Evolutionary conservation across 805 yeast genomes (phyloP), one percentile per base, ranked within the genome.

Genomic region (Pichia gijzeniarum): DNA sequence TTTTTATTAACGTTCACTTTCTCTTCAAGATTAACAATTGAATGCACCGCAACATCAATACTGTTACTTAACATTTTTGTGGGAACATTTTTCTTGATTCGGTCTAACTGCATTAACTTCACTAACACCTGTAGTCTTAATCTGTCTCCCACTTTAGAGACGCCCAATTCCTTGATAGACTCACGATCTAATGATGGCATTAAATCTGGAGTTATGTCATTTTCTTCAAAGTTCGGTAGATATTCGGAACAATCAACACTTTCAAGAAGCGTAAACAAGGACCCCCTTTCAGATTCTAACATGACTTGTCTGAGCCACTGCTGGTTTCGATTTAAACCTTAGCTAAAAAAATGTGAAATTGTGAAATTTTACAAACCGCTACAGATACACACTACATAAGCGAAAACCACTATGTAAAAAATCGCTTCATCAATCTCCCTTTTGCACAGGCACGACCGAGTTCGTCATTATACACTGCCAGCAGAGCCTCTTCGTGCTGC

Each of bases 111-210:
- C 46, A 79, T 54, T 35, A 68, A 61, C 27, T 73, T 68, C 3
- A 85, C 70, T 18, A 82, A 80, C 14, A 77, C 68, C 55, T 82
- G 77, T 10, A 91, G 63, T 25, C 83, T 69, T 18, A 91, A 69
- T 22, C 96, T 68, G 61, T 93, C 98, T 1, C 98, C 97, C 14
- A 91, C 76, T 52, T 78, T 82, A n/a, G 55, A 51, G 10, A 91
- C 63, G 0, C 96, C 95, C 10, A 93, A 59, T 46, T 83, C 93
- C 40, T 73, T 76, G 45, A 91, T 71, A 1, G 88, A 76, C 6
- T 65, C 69, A 36, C 74, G 70, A 55, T 86, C 95, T 37, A 81
- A 64, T 48, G 79, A 82, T 4, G 77, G 66, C 7, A 83, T 53
- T 6, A 82, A 63, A 43, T 79, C 85, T 19, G 70, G 66, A 0